Evolutionary conservation across 257 asterid genomes (phyloP), one percentile per base, ranked within the genome.

Genomic region (Solanum chmielewskii): DNA sequence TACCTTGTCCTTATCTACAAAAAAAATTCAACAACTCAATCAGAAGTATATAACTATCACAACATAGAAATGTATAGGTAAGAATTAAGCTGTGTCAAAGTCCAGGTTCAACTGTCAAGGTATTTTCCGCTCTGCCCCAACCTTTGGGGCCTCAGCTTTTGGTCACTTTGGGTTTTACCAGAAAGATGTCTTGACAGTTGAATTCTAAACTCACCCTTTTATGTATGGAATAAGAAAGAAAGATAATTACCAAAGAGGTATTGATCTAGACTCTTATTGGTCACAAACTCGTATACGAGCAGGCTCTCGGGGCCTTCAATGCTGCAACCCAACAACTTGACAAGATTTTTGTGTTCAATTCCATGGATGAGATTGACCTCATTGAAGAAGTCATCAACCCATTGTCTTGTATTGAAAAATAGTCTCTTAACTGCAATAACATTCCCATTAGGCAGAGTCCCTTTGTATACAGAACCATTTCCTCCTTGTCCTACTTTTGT

Each of bases 341-440:
- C 98, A 39, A 96, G 97, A 84, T 93, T 96, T 92, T 93, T 96
- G 92, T 96, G 99, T 86, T 94, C 94, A 87, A 96, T 89, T 82
- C 99, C 98, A 87, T 94, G 92, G 47, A 96, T 91, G 9, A 96
- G 90, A 89, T 95, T 95, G 39, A 95, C 93, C 90, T 96, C 99
- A 45, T 96, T 96, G 90, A 96, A 96, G 92, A 96, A 96, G 91
- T 96, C 99, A 82, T 95, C 98, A 3, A 95, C 98, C 99, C 98
- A 95, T 70, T 95, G 98, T 86, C 95, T 94, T 0, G 99, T 94
- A 91, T 93, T 96, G 66, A 92, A 94, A 87, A 94, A 95, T 86
- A 95, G 77, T 88, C 98, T 94, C 91, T 96, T 96, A 16, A 95
- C 98, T 4, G 99, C 99, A 37, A 96, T 91, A 4, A 90, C 88